Percentiles rank a stretch among this genome's conserved stretches.
Conservation (phyloP, 257 asterid genomes). For the Prunella vulgaris region DNA sequence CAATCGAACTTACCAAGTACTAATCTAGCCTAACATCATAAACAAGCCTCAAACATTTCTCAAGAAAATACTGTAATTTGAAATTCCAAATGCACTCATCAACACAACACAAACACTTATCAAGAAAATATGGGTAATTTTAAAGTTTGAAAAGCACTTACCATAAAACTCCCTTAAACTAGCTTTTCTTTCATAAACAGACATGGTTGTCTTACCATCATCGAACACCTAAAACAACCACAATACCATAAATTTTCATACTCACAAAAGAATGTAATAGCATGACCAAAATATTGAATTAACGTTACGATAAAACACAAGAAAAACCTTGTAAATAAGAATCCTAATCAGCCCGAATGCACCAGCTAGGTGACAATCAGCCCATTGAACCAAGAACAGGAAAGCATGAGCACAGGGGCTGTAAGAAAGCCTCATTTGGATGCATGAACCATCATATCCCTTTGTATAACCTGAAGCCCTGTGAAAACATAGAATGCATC, state of each 20-base stretch:
- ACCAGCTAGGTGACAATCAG: constrained; percentile 83
- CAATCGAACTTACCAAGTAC: not conserved
- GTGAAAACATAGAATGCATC: not conserved
- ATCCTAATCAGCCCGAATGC: constrained; percentile 75
- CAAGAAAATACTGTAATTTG: not conserved
- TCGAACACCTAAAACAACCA: constrained; percentile 56
- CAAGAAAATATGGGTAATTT: not conserved
- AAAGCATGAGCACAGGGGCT: constrained; percentile 84
- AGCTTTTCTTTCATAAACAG: constrained; percentile 67
- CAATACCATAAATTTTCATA: constrained; percentile 5
- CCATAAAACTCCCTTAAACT: constrained; percentile 77
- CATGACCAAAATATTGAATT: not conserved
- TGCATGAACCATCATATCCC: constrained; percentile 65
- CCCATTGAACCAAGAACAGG: constrained; percentile 79
- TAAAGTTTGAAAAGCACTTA: constrained; percentile 26
- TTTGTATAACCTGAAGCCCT: constrained; percentile 47
- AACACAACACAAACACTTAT: not conserved
- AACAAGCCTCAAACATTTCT: not conserved
- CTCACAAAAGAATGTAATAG: not conserved
- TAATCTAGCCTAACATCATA: not conserved
- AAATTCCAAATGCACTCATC: not conserved
- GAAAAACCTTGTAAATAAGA: constrained; percentile 66
- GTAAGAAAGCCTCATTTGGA: constrained; percentile 92
- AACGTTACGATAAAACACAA: not conserved
- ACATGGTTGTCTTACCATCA: constrained; percentile 80